A percentile compares a stretch with the other conserved stretches of the same genome.
phyloP scores from a whole-genome alignment of 441 rosid genomes.

The Geranium incanum region DNA sequence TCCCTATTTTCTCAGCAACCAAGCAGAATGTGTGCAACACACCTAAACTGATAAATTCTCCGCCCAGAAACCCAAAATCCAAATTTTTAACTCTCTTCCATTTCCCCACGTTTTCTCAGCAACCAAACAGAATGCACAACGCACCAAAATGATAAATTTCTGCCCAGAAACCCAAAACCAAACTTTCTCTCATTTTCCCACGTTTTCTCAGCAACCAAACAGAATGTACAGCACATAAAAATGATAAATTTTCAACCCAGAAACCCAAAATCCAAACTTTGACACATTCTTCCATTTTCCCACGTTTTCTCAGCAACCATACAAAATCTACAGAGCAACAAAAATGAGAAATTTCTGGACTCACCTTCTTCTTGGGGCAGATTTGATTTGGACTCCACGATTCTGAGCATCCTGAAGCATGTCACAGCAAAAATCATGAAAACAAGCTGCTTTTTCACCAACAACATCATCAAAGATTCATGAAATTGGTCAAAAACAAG shows the following conservation, averaged over 20 bases:
- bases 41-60: not conserved
- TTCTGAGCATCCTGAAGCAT: constrained; percentile 33
- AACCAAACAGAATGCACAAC: not conserved
- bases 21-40: not conserved
- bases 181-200: constrained; percentile 14
- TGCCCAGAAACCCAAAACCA: not conserved
- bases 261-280: not conserved
- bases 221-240: not conserved
- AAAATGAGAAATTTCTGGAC: constrained; percentile 17
- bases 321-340: not conserved
- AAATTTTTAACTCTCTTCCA: too few relatives aligned
- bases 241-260: not conserved
- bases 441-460: constrained; percentile 11
- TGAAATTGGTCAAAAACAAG: not conserved
- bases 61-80: not conserved
- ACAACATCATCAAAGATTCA: constrained; percentile 2
- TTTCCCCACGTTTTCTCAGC: not conserved
- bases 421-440: constrained; percentile 35
- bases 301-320: not conserved
- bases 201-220: constrained; percentile 18
- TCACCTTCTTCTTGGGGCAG: constrained; percentile 59
- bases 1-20: not conserved
- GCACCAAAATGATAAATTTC: too few relatives aligned
- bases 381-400: constrained; percentile 31
- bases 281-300: not conserved